Base-by-base conservation (phyloP, 805 yeast genomes). In the Ogataea kodamae region DNA sequence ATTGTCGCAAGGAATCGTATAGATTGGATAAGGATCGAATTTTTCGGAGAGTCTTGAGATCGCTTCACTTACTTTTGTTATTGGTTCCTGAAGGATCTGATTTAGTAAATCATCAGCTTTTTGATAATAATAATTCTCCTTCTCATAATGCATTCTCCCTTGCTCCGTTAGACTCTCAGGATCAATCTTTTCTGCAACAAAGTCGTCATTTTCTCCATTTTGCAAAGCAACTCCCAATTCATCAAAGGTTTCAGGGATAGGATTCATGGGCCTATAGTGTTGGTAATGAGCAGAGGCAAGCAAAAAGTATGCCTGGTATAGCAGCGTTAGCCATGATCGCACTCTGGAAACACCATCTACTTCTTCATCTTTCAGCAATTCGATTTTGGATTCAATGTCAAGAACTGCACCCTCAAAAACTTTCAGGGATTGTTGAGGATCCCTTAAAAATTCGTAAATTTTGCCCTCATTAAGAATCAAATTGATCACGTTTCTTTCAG, bases 261-360 rank as follows among this genome's bases (percentile, higher is more conserved):
- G 52, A 13, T 51, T 46, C 49, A 59, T 56, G 6, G 67, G 69
- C 9, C 61, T 51, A 26, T 66, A 64, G 20, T 66, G 52, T 46
- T 81, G 89, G 43, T 70, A 84, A 49, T 81, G 74, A 0, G 83
- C 74, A 2, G 88, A 76, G 0, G 86, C 97, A 16, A 83, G 63
- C 42, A 87, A 74, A 51, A 89, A 90, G 50, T 75, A 81, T 26
- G 81, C 70, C 32, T 89, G 78, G 54, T 92, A 97, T 10, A 85
- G 59, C 8, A 76, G 49, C 31, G 85, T 81, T 19, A 69, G 45
- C 76, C 78, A 70, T 9, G 62, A 50, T 41, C 83, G 59, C 8
- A 71, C 48, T 32, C 69, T 61, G 1, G 33, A 22, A 10, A 22
- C 25, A 19, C 30, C 39, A 5, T 49, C 48, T 4, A 43, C 47